Base-by-base conservation (phyloP, 2,329 filamentous ascomycete species). In the Cordyceps cicadae region DNA sequence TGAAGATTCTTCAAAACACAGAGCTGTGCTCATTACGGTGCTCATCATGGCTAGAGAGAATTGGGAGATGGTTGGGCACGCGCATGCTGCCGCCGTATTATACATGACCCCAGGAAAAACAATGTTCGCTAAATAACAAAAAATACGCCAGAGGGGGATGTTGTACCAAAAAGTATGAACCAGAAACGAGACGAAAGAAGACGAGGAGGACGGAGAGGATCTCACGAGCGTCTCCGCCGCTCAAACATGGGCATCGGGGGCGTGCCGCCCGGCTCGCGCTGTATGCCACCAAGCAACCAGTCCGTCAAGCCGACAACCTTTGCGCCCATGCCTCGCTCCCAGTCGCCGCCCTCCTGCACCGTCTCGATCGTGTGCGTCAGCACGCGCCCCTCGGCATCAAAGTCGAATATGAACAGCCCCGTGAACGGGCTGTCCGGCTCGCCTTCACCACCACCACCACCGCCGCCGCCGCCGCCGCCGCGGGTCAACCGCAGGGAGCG, bases 401-500 rank as follows among this genome's bases (percentile, higher is more conserved):
- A 99, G 65, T 96, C 90, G 72, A 99, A 99, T 62, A 96, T 87
- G 74, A 97, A 99, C 12, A 97, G 75, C 0, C 94, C 94, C 1
- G 87, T 90, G 67, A 97, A 97, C 69, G 92, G 88, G 68, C 89
- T 87, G 63, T 83, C 83, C 54, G 84, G 81, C 60, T 84, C 82
- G 4, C 24, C 24, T 2, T 4, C 24, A 24, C 24, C 24, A 3
- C 24, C 24, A 24, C 3, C 24, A 4, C 24, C 24, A 24, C 24
- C 24, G 2, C 24, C 24, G 4, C 3, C 24, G 24, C 24, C 24
- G 4, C 3, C 24, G 4, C 68, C 70, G 21, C 66, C 64, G 5
- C 70, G 29, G 65, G 65, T 65, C 34, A 73, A 69, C 19, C 68
- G 67, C 14, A 66, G 79, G 74, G 19, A 82, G 78, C 55, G 83